Conservation (phyloP, 306 rosid species). For the Betula pendula region DNA sequence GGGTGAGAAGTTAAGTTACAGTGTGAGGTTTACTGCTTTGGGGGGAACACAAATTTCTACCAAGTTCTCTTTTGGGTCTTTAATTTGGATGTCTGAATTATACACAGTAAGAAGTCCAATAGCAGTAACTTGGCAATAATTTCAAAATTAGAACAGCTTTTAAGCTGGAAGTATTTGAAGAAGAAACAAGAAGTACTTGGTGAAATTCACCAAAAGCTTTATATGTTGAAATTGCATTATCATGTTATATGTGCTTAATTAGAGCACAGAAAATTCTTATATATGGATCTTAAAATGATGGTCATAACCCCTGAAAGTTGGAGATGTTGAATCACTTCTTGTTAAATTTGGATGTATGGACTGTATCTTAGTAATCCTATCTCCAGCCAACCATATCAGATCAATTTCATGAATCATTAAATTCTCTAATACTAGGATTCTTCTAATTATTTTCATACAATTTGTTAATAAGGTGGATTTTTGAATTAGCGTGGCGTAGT, state of each 20-base stretch:
- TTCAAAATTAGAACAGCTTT: background rate
- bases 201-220: background rate
- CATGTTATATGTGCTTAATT: too few relatives aligned
- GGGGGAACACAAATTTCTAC: constrained; percentile 24
- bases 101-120: constrained; percentile 66
- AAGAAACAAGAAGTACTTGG: background rate
- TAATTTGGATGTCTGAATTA: constrained; percentile 46
- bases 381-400: too few relatives aligned
- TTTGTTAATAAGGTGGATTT: too few relatives aligned
- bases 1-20: constrained; percentile 57
- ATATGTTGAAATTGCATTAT: too few relatives aligned
- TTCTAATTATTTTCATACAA: too few relatives aligned
- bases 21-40: constrained; percentile 41
- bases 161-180: background rate
- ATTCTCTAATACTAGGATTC: too few relatives aligned
- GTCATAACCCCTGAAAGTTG: too few relatives aligned
- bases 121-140: constrained; percentile 58
- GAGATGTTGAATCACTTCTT: too few relatives aligned
- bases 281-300: background rate
- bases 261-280: background rate
- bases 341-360: too few relatives aligned
- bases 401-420: too few relatives aligned
- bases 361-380: too few relatives aligned
- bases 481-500: too few relatives aligned
- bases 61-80: constrained; percentile 52